Evolutionary conservation across 805 yeast genomes (phyloP).

Genomic region (Lachancea cidri): DNA sequence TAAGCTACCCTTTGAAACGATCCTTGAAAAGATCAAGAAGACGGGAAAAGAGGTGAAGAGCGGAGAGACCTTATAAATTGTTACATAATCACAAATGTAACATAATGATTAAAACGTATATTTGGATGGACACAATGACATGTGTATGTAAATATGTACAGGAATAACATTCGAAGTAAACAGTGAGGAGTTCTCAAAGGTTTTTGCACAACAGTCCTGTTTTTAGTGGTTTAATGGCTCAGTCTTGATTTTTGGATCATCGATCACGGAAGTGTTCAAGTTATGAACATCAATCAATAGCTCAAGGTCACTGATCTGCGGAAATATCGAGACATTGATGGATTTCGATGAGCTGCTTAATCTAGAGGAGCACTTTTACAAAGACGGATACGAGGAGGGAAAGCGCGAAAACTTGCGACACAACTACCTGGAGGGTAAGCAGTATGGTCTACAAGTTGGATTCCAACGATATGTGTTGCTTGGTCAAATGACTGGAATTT

Average conservation of each 20-base stretch:
- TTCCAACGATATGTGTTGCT: constrained; percentile 63
- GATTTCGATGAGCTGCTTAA: constrained; percentile 53
- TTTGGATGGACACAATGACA: too few species aligned
- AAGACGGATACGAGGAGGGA: constrained; percentile 72
- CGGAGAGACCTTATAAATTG: constrained; percentile 52
- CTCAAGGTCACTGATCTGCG: too few species aligned
- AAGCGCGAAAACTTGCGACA: constrained; percentile 50
- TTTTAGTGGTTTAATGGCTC: too few species aligned
- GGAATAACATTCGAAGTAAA: too few species aligned
- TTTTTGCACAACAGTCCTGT: too few species aligned
- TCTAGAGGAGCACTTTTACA: constrained; percentile 54
- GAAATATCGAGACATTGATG: constrained; percentile 11
- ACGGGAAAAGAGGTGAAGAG: constrained; percentile 81
- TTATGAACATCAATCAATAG: too few species aligned
- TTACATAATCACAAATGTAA: too few species aligned
- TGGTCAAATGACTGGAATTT: constrained; percentile 60
- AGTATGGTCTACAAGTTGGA: constrained; percentile 76
- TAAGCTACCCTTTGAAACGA: constrained; percentile 63
- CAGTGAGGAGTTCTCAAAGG: too few species aligned
- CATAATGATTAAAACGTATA: too few species aligned
- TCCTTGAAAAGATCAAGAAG: constrained; percentile 75
- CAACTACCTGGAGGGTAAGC: constrained; percentile 72
- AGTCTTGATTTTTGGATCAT: too few species aligned
- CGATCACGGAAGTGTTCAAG: too few species aligned
- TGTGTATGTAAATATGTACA: too few species aligned